These are phyloP conservation scores for Bipolaris sorokiniana DNA, from an alignment of 2,329 filamentous ascomycete genomes.

Conservation along the genomic window DNA sequence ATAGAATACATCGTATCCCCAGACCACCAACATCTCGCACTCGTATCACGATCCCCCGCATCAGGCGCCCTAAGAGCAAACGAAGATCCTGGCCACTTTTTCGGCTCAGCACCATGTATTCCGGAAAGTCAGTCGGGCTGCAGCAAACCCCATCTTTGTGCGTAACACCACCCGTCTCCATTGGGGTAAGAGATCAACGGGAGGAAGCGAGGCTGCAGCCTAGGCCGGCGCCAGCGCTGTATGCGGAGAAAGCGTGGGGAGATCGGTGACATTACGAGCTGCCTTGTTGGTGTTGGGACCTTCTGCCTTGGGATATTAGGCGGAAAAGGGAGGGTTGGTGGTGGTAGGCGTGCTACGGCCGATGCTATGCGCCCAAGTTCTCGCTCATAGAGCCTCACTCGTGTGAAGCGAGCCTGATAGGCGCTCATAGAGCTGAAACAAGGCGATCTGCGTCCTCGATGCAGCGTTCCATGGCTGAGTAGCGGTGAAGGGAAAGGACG, in stretches of 20 bases:
- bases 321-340: constrained; percentile 2
- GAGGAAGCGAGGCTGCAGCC: not conserved
- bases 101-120: constrained; percentile 3
- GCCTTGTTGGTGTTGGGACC: constrained; percentile 6
- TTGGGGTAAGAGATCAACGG: constrained; percentile 12
- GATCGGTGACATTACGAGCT: constrained; percentile 5
- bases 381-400: not conserved
- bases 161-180: not conserved
- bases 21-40: not conserved
- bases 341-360: constrained; percentile 5
- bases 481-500: constrained; percentile 5
- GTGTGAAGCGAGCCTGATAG: not conserved
- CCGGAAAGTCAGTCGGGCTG: not conserved
- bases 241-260: constrained; percentile 18
- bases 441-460: not conserved
- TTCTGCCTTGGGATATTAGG: constrained; percentile 8
- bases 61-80: not conserved
- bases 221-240: not conserved
- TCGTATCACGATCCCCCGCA: not conserved
- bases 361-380: constrained; percentile 11
- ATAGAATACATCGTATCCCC: not conserved
- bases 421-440: not conserved
- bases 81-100: constrained; percentile 8
- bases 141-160: not conserved
- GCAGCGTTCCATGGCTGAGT: constrained; percentile 7